Conservation (phyloP, 306 rosid species). For the barrel medic (Medicago truncatula) region MtrunA17r5.0-ANR NC_053044.1:54639001-54639500, state of each 20-base stretch:
- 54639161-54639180: constrained; percentile 1
- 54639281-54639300: constrained; percentile 27
- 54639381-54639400: not conserved
- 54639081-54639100: not conserved
- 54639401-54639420: too few species aligned
- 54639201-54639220: constrained; percentile 31
- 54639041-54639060: not conserved
- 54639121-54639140: constrained; percentile 32
- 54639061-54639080: not conserved
- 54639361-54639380: not conserved
- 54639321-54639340: too few species aligned
- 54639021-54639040: not conserved
- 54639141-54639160: constrained; percentile 21
- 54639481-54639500: too few species aligned
- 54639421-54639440: too few species aligned
- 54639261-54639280: not conserved
- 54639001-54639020: not conserved
- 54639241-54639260: too few species aligned
- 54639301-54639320: constrained; percentile 33
- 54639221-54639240: constrained; percentile 7
- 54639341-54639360: too few species aligned
- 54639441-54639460: not conserved
- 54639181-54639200: constrained; percentile 11
- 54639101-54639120: not conserved
- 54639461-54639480: not conserved